These are phyloP conservation scores for Aurantiochytrium sp. DNA, from an alignment of 108 stramenopile species.

Conservation along the genomic window DNA sequence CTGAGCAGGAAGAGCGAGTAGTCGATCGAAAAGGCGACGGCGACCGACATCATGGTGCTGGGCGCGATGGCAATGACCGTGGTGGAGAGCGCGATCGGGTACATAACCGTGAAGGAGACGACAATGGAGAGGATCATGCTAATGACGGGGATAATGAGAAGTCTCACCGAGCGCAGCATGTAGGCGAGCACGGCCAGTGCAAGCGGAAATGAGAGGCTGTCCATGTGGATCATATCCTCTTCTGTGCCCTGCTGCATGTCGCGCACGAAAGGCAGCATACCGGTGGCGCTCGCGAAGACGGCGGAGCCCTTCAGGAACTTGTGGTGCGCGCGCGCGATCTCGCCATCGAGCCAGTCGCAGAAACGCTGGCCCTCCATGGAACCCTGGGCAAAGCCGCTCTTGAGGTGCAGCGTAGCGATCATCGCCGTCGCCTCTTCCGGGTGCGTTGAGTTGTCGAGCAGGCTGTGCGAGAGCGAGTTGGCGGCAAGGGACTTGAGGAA, in stretches of 20 bases:
- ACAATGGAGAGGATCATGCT: neutral
- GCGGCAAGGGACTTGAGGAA: neutral
- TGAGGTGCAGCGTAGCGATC: neutral
- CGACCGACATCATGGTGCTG: neutral
- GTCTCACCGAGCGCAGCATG: neutral
- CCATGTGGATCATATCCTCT: slow-evolving; percentile 15
- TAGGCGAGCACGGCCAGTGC: slow-evolving; percentile 4
- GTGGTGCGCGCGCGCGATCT: neutral
- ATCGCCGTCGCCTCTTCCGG: neutral
- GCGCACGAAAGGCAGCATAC: neutral
- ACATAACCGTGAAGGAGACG: slow-evolving; percentile 16
- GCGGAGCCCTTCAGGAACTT: neutral
- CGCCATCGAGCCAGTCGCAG: neutral
- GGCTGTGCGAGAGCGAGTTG: neutral
- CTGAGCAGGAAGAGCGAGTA: slow-evolving; percentile 15
- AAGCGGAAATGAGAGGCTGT: slow-evolving; percentile 6
- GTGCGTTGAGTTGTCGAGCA: neutral
- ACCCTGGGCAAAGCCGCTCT: neutral
- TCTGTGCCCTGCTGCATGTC: slow-evolving; percentile 21
- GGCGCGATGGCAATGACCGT: neutral
- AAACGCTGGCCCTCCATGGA: neutral
- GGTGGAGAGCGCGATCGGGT: neutral
- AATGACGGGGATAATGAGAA: neutral
- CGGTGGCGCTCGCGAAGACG: neutral
- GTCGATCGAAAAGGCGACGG: neutral